Percentiles rank a stretch among this genome's conserved stretches.
These are phyloP conservation scores for Teratosphaeria destructans DNA, from an alignment of 2,329 filamentous ascomycete genomes.

Conservation along the genomic window DNA sequence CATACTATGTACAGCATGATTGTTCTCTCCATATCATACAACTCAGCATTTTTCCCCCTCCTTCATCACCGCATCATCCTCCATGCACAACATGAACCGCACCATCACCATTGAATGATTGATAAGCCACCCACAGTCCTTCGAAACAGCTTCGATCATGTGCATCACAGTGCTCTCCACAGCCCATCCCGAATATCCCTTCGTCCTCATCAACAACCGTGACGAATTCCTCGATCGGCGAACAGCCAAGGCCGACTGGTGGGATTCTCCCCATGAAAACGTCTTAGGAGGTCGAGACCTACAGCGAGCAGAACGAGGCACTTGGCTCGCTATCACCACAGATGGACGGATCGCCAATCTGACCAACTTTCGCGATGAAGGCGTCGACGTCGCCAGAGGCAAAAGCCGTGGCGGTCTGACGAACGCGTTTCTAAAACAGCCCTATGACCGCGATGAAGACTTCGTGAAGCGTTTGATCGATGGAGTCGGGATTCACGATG, in stretches of 20 bases:
- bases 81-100: no score
- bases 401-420: slow-evolving; percentile 51
- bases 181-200: slow-evolving; percentile 38
- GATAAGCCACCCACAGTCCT: no score
- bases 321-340: slow-evolving; percentile 54
- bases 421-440: slow-evolving; percentile 46
- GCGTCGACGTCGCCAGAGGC: slow-evolving; percentile 29
- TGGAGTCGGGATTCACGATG: slow-evolving; percentile 43
- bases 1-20: no score
- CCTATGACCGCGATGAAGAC: slow-evolving; percentile 33
- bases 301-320: slow-evolving; percentile 48
- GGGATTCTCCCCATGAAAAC: slow-evolving; percentile 44
- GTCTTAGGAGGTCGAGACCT: slow-evolving; percentile 54
- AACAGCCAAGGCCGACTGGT: slow-evolving; percentile 49
- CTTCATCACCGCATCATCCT: no score
- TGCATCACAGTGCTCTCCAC: slow-evolving; percentile 41
- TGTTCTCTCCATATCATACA: no score
- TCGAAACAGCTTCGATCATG: slow-evolving; percentile 21
- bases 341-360: slow-evolving; percentile 52
- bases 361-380: slow-evolving; percentile 53
- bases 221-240: slow-evolving; percentile 53
- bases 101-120: no score
- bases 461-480: slow-evolving; percentile 47
- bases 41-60: no score
- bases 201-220: slow-evolving; percentile 42